Conservation (phyloP, 176 grass and related monocot species). For the Oryza rufipogon region DNA sequence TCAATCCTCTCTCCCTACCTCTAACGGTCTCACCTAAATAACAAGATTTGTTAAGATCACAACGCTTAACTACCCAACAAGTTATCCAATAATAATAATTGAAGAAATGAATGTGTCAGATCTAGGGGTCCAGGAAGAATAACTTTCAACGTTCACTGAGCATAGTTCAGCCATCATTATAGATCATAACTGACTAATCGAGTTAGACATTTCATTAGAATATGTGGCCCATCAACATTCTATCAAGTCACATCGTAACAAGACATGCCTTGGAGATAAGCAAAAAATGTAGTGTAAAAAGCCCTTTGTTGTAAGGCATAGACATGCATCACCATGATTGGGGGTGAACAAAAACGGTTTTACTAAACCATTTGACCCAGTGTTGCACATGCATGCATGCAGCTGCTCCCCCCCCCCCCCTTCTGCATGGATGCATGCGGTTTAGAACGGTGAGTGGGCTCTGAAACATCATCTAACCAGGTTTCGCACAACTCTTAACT, state of each 20-base stretch:
- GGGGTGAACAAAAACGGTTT: not conserved
- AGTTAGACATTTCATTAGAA: not conserved
- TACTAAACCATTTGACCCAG: not conserved
- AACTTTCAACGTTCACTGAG: not conserved
- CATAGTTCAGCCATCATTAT: not conserved
- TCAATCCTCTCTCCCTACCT: not conserved
- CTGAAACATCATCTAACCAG: not conserved
- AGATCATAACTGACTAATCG: not conserved
- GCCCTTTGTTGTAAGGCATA: conserved; percentile 39
- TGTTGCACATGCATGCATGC: not conserved
- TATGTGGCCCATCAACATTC: not conserved
- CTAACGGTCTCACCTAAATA: not conserved
- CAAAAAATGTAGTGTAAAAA: conserved; percentile 10
- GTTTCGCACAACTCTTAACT: not conserved
- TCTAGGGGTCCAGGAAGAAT: not conserved
- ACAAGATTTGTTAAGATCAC: not conserved
- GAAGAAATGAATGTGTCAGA: not conserved
- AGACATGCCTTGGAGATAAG: not conserved
- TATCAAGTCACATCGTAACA: not conserved
- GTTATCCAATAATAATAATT: not conserved
- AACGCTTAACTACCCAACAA: not conserved
- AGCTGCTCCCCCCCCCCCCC: not conserved
- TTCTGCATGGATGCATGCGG: not conserved
- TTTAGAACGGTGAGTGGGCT: not conserved
- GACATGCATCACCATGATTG: conserved; percentile 19